phyloP scores from a whole-genome alignment of 2,329 filamentous ascomycete species.

The Sarocladiaceae sp. region DNA sequence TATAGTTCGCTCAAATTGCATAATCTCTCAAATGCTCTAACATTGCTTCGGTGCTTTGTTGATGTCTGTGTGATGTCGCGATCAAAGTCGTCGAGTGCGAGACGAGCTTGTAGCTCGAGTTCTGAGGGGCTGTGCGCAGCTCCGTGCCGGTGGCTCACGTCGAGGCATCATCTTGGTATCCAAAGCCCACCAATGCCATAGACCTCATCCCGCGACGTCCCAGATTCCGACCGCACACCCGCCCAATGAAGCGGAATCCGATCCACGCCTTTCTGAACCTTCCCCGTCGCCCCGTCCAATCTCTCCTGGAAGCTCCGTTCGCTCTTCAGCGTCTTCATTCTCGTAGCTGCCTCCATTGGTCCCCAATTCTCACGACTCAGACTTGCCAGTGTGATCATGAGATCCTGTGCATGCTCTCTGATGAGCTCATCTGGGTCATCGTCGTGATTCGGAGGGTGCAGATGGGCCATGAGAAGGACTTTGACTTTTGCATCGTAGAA shows the following conservation, averaged over 20 bases:
- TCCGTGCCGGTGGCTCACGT: background rate
- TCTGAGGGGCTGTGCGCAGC: background rate
- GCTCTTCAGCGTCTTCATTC: conserved; percentile 33
- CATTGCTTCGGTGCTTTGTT: no score
- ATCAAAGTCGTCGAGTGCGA: no score
- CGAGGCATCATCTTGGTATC: conserved; percentile 24
- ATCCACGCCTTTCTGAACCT: conserved; percentile 51
- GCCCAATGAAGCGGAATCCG: conserved; percentile 54
- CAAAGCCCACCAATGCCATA: conserved; percentile 47
- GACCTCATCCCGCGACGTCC: conserved; percentile 42
- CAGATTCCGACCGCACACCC: conserved; percentile 51
- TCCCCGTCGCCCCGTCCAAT: conserved; percentile 43
- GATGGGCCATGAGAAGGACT: conserved; percentile 56
- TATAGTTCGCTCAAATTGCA: background rate
- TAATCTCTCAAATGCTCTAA: background rate
- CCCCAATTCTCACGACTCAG: conserved; percentile 43
- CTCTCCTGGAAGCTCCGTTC: conserved; percentile 39
- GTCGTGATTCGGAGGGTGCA: conserved; percentile 32
- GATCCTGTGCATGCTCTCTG: conserved; percentile 33
- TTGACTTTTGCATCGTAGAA: conserved; percentile 44
- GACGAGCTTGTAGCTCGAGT: no score
- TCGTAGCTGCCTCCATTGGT: conserved; percentile 32
- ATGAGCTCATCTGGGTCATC: conserved; percentile 18
- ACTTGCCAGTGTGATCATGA: conserved; percentile 39
- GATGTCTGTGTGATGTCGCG: no score